Base-by-base conservation (phyloP, 2,329 filamentous ascomycete genomes). In the Penicillium sp. region DNA sequence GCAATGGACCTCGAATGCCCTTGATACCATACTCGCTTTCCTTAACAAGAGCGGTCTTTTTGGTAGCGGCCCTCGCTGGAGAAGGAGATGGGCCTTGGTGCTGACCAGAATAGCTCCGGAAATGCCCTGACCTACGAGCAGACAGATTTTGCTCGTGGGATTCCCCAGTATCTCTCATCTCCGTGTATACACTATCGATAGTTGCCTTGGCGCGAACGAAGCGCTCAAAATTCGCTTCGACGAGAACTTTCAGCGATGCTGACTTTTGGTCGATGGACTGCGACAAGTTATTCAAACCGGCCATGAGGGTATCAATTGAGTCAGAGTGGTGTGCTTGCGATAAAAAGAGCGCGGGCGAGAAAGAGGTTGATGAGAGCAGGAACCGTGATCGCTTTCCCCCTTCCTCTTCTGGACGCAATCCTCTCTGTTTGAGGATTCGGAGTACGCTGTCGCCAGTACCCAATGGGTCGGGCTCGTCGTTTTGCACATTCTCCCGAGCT, bases 201-300 rank as follows among this genome's bases (percentile, higher is more conserved):
- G 93, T 97, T 16, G 93, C 90, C 73, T 99, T 99, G 41, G 94
- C 94, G 58, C 90, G 88, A 51, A 99, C 94, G 76, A 99, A 99
- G 60, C 93, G 88, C 74, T 99, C 95, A 69, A 99, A 99, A 71
- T 99, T 99, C 59, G 90, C 93, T 72, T 99, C 94, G 23, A 99
- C 94, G 16, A 99, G 81, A 10, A 95, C 89, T 70, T 99, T 99
- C 56, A 99, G 82, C 4, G 92, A 96, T 0, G 93, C 94, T 0
- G 93, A 96, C 73, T 99, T 99, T 74, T 97, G 90, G 66, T 97
- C 94, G 65, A 99, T 99, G 0, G 93, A 96, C 56, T 84, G 84
- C 16, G 91, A 94, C 18, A 99, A 83, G 53, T 88, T 86, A 61
- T 96, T 88, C 18, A 99, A 82, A 3, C 94, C 95, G 45, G 84